These are phyloP conservation scores for Gastrodia elata DNA, from an alignment of 106 monocot species.

Conservation along the genomic window DNA sequence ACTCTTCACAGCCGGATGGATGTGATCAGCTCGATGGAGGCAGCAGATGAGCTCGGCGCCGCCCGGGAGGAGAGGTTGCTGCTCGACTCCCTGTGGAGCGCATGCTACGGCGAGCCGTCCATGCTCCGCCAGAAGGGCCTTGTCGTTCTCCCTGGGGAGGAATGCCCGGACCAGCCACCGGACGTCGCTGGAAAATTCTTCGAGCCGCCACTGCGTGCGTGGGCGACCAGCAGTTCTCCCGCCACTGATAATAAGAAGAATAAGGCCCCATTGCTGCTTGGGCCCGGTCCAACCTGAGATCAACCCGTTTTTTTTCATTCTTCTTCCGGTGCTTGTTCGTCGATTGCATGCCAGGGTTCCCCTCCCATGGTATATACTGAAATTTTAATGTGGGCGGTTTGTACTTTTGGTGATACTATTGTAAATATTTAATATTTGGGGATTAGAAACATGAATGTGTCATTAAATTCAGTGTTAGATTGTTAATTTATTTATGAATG, in stretches of 20 bases:
- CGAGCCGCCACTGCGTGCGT: slow-evolving; percentile 48
- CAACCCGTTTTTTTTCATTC: no score
- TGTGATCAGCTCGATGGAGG: slow-evolving; percentile 43
- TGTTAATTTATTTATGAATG: no score
- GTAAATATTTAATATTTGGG: no score
- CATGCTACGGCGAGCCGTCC: slow-evolving; percentile 65
- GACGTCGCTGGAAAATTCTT: slow-evolving; percentile 49
- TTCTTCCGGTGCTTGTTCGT: no score
- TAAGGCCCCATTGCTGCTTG: neutral
- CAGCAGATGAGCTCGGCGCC: slow-evolving; percentile 44
- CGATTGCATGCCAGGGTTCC: no score
- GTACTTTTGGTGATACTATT: no score
- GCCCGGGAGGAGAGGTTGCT: slow-evolving; percentile 69
- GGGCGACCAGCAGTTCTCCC: neutral
- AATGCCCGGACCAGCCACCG: slow-evolving; percentile 31
- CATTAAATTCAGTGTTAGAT: no score
- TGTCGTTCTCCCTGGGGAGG: slow-evolving; percentile 62
- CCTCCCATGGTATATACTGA: no score
- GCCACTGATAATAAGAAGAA: neutral
- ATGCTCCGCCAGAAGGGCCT: slow-evolving; percentile 61
- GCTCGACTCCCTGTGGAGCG: slow-evolving; percentile 58
- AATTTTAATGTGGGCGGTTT: no score
- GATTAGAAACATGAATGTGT: no score
- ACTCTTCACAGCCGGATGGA: slow-evolving; percentile 43
- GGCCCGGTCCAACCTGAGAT: neutral